Conservation (phyloP, 306 rosid species). For the Hippophae tibetana region DNA sequence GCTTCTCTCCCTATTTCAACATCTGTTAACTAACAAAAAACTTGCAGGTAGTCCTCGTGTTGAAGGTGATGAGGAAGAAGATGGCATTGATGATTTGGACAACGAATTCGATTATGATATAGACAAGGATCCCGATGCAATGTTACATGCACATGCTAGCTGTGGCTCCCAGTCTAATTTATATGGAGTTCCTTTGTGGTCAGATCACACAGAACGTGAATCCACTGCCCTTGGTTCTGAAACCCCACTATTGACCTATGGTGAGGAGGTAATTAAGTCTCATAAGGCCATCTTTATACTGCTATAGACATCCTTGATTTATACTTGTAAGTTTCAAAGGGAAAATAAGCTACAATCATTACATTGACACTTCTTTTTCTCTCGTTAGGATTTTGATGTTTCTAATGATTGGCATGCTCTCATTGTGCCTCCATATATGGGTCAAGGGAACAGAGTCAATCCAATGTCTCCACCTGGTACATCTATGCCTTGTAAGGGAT, state of each 20-base stretch:
- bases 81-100: conserved; percentile 82
- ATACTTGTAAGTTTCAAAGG: not conserved
- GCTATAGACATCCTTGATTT: not conserved
- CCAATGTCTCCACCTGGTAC: conserved; percentile 59
- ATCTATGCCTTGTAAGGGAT: conserved; percentile 52
- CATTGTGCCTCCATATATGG: conserved; percentile 65
- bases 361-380: conserved; percentile 5
- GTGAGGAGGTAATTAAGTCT: conserved; percentile 64
- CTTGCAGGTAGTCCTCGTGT: conserved; percentile 83
- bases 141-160: conserved; percentile 33
- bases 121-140: conserved; percentile 33
- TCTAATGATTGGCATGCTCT: conserved; percentile 80
- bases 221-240: conserved; percentile 62
- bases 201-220: conserved; percentile 30
- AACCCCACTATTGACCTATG: conserved; percentile 80
- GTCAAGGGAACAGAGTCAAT: conserved; percentile 63
- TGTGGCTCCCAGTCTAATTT: conserved; percentile 39
- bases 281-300: not conserved
- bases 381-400: conserved; percentile 61
- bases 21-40: conserved; percentile 11
- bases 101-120: conserved; percentile 73
- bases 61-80: conserved; percentile 95
- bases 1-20: not conserved
- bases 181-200: conserved; percentile 35
- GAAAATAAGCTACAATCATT: not conserved